These are phyloP conservation scores for Cunninghamia lanceolata DNA, from an alignment of 75 land plant genomes.

Conservation along the genomic window DNA sequence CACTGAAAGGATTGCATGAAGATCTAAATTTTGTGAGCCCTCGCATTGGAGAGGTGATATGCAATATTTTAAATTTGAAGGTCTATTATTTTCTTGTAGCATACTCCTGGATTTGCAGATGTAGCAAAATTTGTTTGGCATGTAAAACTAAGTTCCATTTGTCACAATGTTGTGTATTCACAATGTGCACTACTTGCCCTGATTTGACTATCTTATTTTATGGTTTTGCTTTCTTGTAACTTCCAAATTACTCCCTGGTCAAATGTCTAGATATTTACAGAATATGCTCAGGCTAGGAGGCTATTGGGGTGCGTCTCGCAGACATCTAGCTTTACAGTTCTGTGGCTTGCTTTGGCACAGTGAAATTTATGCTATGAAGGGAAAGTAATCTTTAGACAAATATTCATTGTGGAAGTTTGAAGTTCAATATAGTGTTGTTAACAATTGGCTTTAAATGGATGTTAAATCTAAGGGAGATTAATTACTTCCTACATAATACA, in stretches of 20 bases:
- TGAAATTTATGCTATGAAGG: background rate
- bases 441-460: background rate
- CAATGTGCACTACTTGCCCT: background rate
- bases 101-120: background rate
- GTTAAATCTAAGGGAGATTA: background rate
- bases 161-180: background rate
- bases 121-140: background rate
- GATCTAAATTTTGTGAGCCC: constrained; percentile 98
- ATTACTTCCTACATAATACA: background rate
- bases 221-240: background rate
- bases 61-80: background rate
- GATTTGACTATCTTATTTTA: background rate
- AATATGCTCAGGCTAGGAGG: background rate
- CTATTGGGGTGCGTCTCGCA: background rate
- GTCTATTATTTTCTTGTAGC: background rate
- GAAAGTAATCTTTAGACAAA: background rate
- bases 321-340: background rate
- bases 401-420: background rate
- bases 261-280: background rate
- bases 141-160: background rate
- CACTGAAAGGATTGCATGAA: constrained; percentile 94
- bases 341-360: background rate
- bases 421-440: background rate
- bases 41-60: constrained; percentile 92
- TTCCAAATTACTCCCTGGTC: background rate